These are phyloP conservation scores for Obelidium mucronatum DNA, from an alignment of 192 early-diverging fungal genomes.

Conservation along the genomic window DNA sequence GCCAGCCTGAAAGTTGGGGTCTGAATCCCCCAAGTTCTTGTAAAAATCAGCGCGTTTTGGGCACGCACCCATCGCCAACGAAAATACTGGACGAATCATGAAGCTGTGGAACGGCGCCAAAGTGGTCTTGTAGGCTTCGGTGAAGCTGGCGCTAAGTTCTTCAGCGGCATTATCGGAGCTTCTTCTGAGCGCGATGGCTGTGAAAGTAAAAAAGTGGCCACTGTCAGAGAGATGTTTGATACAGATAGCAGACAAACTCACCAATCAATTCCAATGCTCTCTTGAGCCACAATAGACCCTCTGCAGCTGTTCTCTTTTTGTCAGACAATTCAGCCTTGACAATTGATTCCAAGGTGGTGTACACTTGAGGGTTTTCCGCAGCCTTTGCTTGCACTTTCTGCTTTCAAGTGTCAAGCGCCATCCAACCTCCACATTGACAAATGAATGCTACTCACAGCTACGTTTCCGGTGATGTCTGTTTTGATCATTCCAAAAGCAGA, in stretches of 20 bases:
- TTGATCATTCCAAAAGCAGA: constrained; percentile 87
- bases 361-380: constrained; percentile 67
- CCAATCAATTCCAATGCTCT: constrained; percentile 60
- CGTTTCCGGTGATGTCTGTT: constrained; percentile 92
- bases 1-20: constrained; percentile 57
- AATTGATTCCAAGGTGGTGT: constrained; percentile 84
- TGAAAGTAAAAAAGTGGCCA: not conserved
- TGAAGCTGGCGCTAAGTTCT: constrained; percentile 54
- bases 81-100: constrained; percentile 59
- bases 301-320: constrained; percentile 86
- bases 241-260: not conserved
- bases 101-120: constrained; percentile 56
- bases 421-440: not conserved
- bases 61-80: constrained; percentile 91
- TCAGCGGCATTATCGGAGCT: constrained; percentile 52
- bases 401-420: not conserved
- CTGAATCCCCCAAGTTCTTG: constrained; percentile 75
- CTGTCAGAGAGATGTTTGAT: not conserved
- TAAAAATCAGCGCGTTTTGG: constrained; percentile 91
- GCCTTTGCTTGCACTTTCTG: constrained; percentile 86
- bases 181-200: constrained; percentile 47
- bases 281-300: constrained; percentile 94
- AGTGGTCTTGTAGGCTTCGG: constrained; percentile 52
- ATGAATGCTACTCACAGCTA: constrained; percentile 66
- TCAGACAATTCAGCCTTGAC: constrained; percentile 75